Base-by-base conservation (phyloP, 2,329 filamentous ascomycete genomes). In the Colletotrichum brevisporum region DNA sequence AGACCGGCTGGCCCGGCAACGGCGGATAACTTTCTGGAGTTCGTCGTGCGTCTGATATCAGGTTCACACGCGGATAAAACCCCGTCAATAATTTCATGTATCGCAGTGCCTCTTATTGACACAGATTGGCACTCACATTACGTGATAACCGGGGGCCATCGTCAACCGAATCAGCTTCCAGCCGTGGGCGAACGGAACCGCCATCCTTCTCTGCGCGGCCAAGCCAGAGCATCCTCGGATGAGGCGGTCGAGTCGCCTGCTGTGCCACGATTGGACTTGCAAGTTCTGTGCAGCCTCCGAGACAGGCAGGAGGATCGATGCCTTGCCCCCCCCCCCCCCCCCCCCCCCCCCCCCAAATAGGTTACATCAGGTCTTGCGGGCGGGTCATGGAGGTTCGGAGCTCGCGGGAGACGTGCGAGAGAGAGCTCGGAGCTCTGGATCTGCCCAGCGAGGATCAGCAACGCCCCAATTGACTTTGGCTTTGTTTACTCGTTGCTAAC, bases 361-460 rank as follows among this genome's bases (percentile, higher is more conserved):
- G 66, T 54, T 51, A 16, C 26, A 27, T 27, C n/a, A 21, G 31
- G 45, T 16, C 31, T n/a, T 65, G 26, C 43, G 51, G 31, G 55
- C 62, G 66, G 66, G 62, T 56, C 43, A 58, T 55, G 62, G 55
- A 66, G 55, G 24, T 50, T 69, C 66, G 66, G 66, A 69, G 61
- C 61, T 65, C 52, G 43, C 62, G 66, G 66, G 27, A 69, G 62
- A 66, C 27, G 55, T 47, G 51, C 50, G 62, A 69, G 62, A 61
- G 50, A 60, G 47, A 52, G 66, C 55, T 69, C 62, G 50, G 66
- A 61, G 60, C 51, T 63, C 51, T 55, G 52, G 41, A 50, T 48
- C 16, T 47, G 27, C 24, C 31, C 52, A 51, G 51, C 47, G 61
- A 66, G 21, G 41, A 26, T 43, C 57, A 60, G 57, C 57, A 60